Conservation (phyloP, 2,329 filamentous ascomycete genomes). For the Fusarium goolgardi region DNA sequence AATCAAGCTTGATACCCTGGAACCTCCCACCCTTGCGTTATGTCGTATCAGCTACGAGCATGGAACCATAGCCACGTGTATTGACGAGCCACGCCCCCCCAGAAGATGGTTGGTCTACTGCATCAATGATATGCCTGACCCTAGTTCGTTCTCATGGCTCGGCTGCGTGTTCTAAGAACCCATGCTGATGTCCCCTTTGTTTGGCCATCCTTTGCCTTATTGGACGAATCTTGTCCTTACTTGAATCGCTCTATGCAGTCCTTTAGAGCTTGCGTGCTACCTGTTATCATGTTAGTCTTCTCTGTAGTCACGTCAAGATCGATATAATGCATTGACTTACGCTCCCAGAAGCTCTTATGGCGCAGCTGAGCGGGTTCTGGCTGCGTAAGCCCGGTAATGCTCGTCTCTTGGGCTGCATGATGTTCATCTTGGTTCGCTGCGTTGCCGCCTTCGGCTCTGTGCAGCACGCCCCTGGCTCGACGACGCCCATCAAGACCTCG, state of each 20-base stretch:
- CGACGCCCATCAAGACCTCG: constrained; percentile 34
- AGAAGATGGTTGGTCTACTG: neutral
- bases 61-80: neutral
- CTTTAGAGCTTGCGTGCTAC: neutral
- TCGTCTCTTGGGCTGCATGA: neutral
- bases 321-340: constrained; percentile 13
- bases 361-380: neutral
- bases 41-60: constrained; percentile 1
- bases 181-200: constrained; percentile 6
- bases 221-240: neutral
- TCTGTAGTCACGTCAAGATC: neutral
- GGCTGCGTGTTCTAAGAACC: neutral
- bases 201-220: neutral
- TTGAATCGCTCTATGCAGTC: neutral
- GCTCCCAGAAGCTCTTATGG: neutral
- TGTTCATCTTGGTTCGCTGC: neutral
- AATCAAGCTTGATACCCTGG: neutral
- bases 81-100: neutral
- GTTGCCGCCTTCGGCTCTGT: constrained; percentile 29
- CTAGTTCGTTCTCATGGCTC: constrained; percentile 4
- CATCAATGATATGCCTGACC: neutral
- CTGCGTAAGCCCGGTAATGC: neutral
- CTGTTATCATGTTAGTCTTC: constrained; percentile 4
- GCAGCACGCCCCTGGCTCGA: constrained; percentile 7
- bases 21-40: neutral